Percentiles rank a stretch among this genome's conserved stretches.
Conservation (phyloP, 139 green algal genomes). For the Chlamydomonas asymmetrica region DNA sequence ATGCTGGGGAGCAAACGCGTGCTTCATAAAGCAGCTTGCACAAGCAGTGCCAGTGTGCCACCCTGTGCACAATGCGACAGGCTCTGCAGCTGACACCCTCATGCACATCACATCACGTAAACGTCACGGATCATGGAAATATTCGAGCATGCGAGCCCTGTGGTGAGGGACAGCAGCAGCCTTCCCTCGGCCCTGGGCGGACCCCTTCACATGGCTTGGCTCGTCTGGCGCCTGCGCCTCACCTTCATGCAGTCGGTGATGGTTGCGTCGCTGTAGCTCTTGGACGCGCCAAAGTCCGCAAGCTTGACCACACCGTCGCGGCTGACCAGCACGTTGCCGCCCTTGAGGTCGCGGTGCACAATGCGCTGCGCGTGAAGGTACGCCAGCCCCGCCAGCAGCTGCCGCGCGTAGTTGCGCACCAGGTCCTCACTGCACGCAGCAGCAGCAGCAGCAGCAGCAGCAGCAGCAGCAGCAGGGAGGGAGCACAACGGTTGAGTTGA, state of each 20-base stretch:
- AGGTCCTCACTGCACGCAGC: slow-evolving; percentile 46
- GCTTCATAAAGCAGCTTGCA: too few species aligned
- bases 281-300: slow-evolving; percentile 91
- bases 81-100: too few species aligned
- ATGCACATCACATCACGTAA: too few species aligned
- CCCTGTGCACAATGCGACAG: too few species aligned
- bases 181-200: too few species aligned
- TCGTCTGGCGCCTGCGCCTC: neutral
- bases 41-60: too few species aligned
- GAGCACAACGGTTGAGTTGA: neutral
- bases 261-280: slow-evolving; percentile 42
- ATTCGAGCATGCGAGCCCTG: too few species aligned
- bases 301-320: slow-evolving; percentile 91
- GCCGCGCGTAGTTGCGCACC: slow-evolving; percentile 72
- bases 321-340: slow-evolving; percentile 94
- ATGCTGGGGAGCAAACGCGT: too few species aligned
- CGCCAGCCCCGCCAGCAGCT: slow-evolving; percentile 83
- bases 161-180: too few species aligned
- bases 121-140: too few species aligned
- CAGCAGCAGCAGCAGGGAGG: too few species aligned
- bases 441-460: too few species aligned
- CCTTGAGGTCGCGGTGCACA: slow-evolving; percentile 43
- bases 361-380: slow-evolving; percentile 83
- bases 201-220: neutral
- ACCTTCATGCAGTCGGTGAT: slow-evolving; percentile 54